These are phyloP conservation scores for Penicillium cinerascens DNA, from an alignment of 495 filamentous ascomycete species.

Conservation along the genomic window DNA sequence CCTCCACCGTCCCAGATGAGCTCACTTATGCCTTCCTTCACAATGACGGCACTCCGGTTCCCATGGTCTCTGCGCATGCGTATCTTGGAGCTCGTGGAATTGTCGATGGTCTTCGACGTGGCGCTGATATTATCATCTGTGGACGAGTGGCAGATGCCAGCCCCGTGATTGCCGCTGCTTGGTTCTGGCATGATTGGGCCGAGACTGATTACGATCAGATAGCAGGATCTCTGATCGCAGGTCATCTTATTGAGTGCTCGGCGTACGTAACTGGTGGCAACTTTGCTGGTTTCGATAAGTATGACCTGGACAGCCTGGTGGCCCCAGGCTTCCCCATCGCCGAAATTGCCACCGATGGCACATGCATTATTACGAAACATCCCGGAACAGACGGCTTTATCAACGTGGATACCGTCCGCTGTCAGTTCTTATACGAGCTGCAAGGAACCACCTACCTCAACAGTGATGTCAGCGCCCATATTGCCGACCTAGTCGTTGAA, in stretches of 20 bases:
- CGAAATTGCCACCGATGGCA: constrained; percentile 28
- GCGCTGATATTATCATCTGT: constrained; percentile 53
- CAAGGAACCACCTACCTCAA: constrained; percentile 53
- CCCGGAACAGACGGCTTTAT: constrained; percentile 21
- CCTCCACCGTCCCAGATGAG: too few species aligned
- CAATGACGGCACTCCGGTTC: constrained; percentile 4
- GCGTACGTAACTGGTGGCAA: constrained; percentile 52
- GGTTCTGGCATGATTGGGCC: constrained; percentile 44
- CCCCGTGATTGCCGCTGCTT: constrained; percentile 46
- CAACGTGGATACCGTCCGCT: constrained; percentile 41
- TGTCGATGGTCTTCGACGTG: constrained; percentile 35
- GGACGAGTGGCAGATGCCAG: constrained; percentile 50
- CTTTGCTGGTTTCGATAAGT: constrained; percentile 47
- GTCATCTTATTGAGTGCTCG: constrained; percentile 53
- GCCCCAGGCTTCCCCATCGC: constrained; percentile 39
- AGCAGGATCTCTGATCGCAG: constrained; percentile 43
- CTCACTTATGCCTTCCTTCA: constrained; percentile 24
- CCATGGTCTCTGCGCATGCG: constrained; percentile 21
- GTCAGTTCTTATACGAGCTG: constrained; percentile 55
- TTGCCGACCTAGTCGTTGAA: constrained; percentile 38
- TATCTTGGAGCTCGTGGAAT: constrained; percentile 50
- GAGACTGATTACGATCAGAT: constrained; percentile 38
- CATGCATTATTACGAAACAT: constrained; percentile 31
- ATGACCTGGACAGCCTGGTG: constrained; percentile 27
- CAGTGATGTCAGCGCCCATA: constrained; percentile 47